These are phyloP conservation scores for Elsinoe fawcettii DNA, from an alignment of 2,329 filamentous ascomycete species.

Conservation along the genomic window DNA sequence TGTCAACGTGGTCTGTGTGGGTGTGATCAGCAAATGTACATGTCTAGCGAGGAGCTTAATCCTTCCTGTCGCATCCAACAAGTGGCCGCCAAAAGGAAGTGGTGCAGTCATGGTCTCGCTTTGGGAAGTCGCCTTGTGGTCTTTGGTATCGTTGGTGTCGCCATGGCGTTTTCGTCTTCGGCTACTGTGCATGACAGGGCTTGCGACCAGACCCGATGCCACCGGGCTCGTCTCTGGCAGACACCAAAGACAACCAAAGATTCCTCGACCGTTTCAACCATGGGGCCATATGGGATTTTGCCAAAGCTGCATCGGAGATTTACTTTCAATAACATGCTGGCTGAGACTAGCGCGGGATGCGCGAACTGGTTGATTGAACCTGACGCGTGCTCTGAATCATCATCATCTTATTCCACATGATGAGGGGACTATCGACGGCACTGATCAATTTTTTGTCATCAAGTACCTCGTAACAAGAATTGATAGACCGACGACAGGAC, in stretches of 20 bases:
- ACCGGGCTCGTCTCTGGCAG: background rate
- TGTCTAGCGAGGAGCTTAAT: background rate
- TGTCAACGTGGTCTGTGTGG: conserved; percentile 7
- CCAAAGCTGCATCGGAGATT: conserved; percentile 1
- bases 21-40: conserved; percentile 12
- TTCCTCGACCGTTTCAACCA: background rate
- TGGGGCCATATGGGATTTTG: background rate
- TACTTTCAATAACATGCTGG: conserved; percentile 5
- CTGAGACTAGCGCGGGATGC: conserved; percentile 8
- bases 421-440: conserved; percentile 7
- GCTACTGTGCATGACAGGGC: conserved; percentile 2
- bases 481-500: background rate
- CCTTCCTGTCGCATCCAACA: background rate
- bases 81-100: background rate
- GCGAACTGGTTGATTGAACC: conserved; percentile 11
- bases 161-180: background rate
- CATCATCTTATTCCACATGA: background rate
- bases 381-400: background rate
- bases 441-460: background rate
- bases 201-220: background rate
- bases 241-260: background rate
- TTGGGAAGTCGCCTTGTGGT: background rate
- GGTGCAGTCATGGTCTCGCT: background rate
- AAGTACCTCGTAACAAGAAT: background rate
- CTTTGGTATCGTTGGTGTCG: background rate